A percentile compares a stretch with the other conserved stretches of the same genome.
Evolutionary conservation across 2,329 filamentous ascomycete genomes (phyloP).

Genomic region (Leptodontidium sp.): DNA sequence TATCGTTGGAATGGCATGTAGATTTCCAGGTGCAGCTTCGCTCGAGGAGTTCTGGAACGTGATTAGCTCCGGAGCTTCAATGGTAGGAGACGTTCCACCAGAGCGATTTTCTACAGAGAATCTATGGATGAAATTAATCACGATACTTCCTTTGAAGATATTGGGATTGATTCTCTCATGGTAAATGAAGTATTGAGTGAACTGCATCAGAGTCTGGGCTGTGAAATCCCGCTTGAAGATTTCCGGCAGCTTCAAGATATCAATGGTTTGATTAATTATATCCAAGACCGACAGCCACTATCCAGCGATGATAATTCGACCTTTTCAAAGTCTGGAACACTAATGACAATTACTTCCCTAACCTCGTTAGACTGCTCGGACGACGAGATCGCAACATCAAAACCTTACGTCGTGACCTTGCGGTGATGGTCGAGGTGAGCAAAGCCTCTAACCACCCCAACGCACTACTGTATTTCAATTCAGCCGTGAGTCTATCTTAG

Average conservation of each 20-base stretch:
- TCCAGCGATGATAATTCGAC: constrained; percentile 3
- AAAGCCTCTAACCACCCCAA: too few species aligned
- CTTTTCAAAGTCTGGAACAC: constrained; percentile 3
- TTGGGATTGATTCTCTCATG: constrained; percentile 60
- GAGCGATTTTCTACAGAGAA: background rate
- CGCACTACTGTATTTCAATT: too few species aligned
- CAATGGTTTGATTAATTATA: constrained; percentile 2
- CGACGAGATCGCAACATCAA: constrained; percentile 1
- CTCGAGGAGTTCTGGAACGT: constrained; percentile 22
- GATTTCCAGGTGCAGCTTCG: constrained; percentile 13
- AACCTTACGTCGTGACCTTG: background rate
- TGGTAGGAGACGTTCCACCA: background rate
- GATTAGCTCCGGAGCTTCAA: constrained; percentile 4
- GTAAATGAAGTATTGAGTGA: constrained; percentile 29
- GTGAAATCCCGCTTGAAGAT: constrained; percentile 4
- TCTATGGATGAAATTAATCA: constrained; percentile 47
- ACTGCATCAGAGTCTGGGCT: constrained; percentile 2
- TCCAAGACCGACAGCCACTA: constrained; percentile 4
- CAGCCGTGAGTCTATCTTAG: too few species aligned
- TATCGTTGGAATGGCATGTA: constrained; percentile 11
- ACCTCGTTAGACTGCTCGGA: constrained; percentile 4
- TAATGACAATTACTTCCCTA: background rate
- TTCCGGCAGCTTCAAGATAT: constrained; percentile 5
- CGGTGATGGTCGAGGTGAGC: too few species aligned
- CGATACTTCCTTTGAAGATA: constrained; percentile 50